Percentiles rank a stretch among this genome's conserved stretches.
Evolutionary conservation across 257 asterid genomes (phyloP).

Genomic region (Petunia axillaris): DNA sequence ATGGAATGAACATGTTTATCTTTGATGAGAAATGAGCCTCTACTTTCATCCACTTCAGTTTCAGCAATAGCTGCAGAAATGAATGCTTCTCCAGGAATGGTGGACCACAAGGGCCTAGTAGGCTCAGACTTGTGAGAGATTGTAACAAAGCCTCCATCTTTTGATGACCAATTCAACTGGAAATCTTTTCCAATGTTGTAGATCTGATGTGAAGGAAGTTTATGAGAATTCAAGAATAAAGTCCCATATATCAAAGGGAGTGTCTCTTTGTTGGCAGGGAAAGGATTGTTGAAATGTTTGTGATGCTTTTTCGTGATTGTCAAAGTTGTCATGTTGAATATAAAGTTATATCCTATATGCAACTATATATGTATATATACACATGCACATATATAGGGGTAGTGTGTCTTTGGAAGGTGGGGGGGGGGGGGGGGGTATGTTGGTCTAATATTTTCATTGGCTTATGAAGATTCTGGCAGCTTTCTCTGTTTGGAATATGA

Average conservation of each 20-base stretch:
- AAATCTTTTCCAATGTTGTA: slow-evolving; percentile 68
- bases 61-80: slow-evolving; percentile 79
- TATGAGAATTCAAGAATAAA: slow-evolving; percentile 44
- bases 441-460: neutral
- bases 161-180: slow-evolving; percentile 66
- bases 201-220: slow-evolving; percentile 46
- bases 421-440: neutral
- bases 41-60: slow-evolving; percentile 88
- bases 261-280: slow-evolving; percentile 61
- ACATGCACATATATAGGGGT: neutral
- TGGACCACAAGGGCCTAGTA: slow-evolving; percentile 68
- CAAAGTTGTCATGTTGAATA: slow-evolving; percentile 53
- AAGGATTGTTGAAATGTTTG: slow-evolving; percentile 84
- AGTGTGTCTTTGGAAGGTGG: neutral
- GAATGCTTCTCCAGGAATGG: slow-evolving; percentile 85
- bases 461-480: neutral
- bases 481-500: neutral
- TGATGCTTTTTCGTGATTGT: slow-evolving; percentile 77
- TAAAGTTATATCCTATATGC: neutral
- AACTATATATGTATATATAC: neutral
- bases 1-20: slow-evolving; percentile 57
- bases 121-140: slow-evolving; percentile 59
- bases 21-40: slow-evolving; percentile 81
- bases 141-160: slow-evolving; percentile 68
- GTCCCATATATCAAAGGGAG: slow-evolving; percentile 54